Evolutionary conservation across 352 stramenopile species (phyloP).

Genomic region (Pythium aristosporum): DNA sequence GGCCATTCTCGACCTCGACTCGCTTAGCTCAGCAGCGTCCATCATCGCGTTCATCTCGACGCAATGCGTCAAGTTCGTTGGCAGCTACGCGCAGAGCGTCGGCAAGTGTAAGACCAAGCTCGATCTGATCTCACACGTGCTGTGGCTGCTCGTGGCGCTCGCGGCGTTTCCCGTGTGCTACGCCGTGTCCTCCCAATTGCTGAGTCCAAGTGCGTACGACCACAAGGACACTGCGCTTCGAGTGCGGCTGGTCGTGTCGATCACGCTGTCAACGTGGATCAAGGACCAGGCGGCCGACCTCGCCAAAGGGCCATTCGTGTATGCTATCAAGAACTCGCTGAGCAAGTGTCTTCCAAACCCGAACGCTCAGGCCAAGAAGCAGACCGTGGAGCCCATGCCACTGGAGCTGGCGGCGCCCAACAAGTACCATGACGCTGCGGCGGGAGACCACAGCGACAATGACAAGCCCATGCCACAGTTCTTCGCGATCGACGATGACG

Average conservation of each 20-base stretch:
- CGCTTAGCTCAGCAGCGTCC: background rate
- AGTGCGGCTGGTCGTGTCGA: constrained; percentile 4
- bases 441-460: background rate
- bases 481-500: background rate
- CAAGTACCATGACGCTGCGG: background rate
- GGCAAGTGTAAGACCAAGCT: background rate
- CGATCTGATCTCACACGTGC: background rate
- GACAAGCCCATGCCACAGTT: background rate
- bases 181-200: background rate
- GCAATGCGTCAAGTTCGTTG: constrained; percentile 9
- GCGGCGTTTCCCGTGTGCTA: constrained; percentile 6
- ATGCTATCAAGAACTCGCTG: background rate
- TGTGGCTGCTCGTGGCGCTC: constrained; percentile 6
- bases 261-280: constrained; percentile 8
- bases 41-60: constrained; percentile 7
- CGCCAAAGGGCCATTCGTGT: background rate
- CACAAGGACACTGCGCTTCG: background rate
- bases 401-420: background rate
- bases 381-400: background rate
- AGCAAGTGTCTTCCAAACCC: constrained; percentile 1
- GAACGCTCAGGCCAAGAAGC: background rate
- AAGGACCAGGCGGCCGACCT: background rate
- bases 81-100: constrained; percentile 2
- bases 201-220: background rate
- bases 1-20: background rate